phyloP scores from a whole-genome alignment of 306 rosid genomes.

The Lupinus albus region DNA sequence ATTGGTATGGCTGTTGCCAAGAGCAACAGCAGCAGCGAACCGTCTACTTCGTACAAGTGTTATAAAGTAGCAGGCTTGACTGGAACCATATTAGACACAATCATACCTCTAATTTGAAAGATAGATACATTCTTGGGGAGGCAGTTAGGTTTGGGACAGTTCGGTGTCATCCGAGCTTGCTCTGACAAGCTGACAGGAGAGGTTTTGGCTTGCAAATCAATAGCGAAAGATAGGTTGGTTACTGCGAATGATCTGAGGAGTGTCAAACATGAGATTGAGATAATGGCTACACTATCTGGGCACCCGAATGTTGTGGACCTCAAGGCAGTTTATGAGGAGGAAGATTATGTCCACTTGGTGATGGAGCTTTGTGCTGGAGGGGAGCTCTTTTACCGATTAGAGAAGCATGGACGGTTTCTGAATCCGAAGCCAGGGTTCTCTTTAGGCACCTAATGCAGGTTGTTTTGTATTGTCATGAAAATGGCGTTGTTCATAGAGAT shows the following conservation, averaged over 20 bases:
- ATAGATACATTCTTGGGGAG: conserved; percentile 69
- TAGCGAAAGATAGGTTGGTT: conserved; percentile 78
- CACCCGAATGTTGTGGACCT: conserved; percentile 89
- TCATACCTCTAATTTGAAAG: conserved; percentile 59
- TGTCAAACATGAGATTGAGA: conserved; percentile 84
- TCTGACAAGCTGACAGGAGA: conserved; percentile 73
- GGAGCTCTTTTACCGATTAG: conserved; percentile 75
- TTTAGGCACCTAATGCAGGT: conserved; percentile 83
- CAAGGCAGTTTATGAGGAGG: conserved; percentile 87
- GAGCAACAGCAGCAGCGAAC: conserved; percentile 50
- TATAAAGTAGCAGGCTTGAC: conserved; percentile 63
- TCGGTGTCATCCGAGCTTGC: conserved; percentile 72
- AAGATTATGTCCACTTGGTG: conserved; percentile 77
- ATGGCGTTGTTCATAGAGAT: conserved; percentile 86
- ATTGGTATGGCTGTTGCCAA: conserved; percentile 76
- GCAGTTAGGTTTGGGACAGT: conserved; percentile 87
- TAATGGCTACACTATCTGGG: conserved; percentile 83
- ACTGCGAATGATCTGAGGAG: conserved; percentile 71
- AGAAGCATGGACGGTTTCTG: conserved; percentile 76
- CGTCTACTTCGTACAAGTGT: conserved; percentile 55
- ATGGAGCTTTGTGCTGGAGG: conserved; percentile 98
- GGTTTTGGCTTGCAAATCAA: conserved; percentile 82
- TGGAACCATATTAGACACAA: conserved; percentile 66
- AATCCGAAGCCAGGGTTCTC: conserved; percentile 71
- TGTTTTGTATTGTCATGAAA: conserved; percentile 83